Conservation (phyloP, 495 filamentous ascomycete species). For the Penicillium ochrochloron region DNA sequence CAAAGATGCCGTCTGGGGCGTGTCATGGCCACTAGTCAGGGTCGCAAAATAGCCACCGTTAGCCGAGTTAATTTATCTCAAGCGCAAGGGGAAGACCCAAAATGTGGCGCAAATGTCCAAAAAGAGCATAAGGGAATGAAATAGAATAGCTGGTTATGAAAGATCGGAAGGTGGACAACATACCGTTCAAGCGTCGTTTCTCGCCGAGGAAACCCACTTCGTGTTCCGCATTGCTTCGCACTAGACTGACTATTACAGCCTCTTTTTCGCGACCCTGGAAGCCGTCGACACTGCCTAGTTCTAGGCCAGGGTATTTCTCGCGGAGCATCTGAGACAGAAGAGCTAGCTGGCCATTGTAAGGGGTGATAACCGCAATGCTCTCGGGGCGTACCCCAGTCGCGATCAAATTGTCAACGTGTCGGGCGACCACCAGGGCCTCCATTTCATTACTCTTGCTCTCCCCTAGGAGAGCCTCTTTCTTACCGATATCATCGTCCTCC, state of each 20-base stretch:
- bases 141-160: not conserved
- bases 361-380: slow-evolving; percentile 92
- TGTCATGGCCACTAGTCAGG: slow-evolving; percentile 83
- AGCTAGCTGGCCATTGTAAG: slow-evolving; percentile 92
- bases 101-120: not conserved
- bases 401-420: slow-evolving; percentile 76
- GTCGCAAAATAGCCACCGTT: slow-evolving; percentile 10
- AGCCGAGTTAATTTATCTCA: slow-evolving; percentile 9
- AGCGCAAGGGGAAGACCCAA: not conserved
- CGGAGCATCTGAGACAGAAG: slow-evolving; percentile 75
- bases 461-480: slow-evolving; percentile 61
- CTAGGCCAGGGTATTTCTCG: slow-evolving; percentile 78
- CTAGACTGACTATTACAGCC: slow-evolving; percentile 86
- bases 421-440: slow-evolving; percentile 79
- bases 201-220: slow-evolving; percentile 97
- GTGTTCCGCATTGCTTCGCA: slow-evolving; percentile 82
- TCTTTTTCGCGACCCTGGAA: slow-evolving; percentile 99
- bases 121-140: not conserved
- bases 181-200: slow-evolving; percentile 88
- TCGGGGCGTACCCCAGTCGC: slow-evolving; percentile 75
- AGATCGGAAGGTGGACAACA: not conserved
- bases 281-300: slow-evolving; percentile 92
- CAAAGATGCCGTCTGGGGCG: slow-evolving; percentile 87
- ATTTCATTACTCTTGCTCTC: slow-evolving; percentile 95
- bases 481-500: slow-evolving; percentile 54